Evolutionary conservation across 129 eudicot genomes (phyloP).

Genomic region (Lactuca sativa): DNA sequence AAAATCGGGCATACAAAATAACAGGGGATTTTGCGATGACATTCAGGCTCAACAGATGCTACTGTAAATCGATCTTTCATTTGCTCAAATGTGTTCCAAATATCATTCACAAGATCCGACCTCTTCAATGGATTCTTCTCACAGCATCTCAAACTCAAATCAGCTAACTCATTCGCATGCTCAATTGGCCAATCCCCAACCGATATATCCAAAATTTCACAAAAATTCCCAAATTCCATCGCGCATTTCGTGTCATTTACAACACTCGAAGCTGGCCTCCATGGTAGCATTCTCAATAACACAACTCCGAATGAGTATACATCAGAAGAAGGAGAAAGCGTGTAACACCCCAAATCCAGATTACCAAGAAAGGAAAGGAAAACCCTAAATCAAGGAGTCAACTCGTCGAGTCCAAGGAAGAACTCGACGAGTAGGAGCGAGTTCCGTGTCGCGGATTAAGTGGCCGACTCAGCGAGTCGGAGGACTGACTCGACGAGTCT

Average conservation of each 20-base stretch:
- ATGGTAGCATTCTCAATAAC: constrained; percentile 56
- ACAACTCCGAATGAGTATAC: constrained; percentile 80
- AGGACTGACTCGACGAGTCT: too few relatives aligned
- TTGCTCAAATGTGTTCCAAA: constrained; percentile 54
- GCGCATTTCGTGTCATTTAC: constrained; percentile 64
- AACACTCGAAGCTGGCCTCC: constrained; percentile 48
- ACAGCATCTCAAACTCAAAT: constrained; percentile 68
- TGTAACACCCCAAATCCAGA: background rate
- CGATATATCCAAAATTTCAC: constrained; percentile 50
- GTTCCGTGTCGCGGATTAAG: too few relatives aligned
- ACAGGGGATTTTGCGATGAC: constrained; percentile 51
- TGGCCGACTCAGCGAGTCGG: too few relatives aligned
- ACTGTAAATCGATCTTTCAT: constrained; percentile 38
- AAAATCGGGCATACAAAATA: constrained; percentile 87
- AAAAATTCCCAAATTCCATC: constrained; percentile 48
- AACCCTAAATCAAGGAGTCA: too few relatives aligned
- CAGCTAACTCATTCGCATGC: constrained; percentile 49
- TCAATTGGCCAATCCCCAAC: constrained; percentile 89
- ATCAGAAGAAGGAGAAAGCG: constrained; percentile 60
- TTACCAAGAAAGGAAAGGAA: too few relatives aligned
- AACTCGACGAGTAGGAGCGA: too few relatives aligned
- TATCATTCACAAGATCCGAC: constrained; percentile 54
- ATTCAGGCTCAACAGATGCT: constrained; percentile 38
- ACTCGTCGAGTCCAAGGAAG: too few relatives aligned
- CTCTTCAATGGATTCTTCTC: constrained; percentile 42